Conservation (phyloP, 2,329 filamentous ascomycete species). For the Phaeomoniella chlamydospora region DNA sequence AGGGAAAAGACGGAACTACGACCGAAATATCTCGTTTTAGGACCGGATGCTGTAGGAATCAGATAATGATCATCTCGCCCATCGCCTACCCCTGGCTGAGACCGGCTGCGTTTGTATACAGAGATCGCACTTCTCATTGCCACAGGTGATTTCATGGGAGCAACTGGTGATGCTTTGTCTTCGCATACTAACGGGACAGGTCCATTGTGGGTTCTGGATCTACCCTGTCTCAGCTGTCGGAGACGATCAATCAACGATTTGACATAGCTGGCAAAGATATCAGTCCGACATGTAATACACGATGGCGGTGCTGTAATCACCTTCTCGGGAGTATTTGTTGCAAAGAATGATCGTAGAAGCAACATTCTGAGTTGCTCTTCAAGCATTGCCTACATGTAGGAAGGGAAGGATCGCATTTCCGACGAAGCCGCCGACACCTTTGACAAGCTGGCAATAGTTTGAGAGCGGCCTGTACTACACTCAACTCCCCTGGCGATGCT, state of each 20-base stretch:
- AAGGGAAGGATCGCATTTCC: conserved; percentile 5
- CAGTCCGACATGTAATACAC: too few species aligned
- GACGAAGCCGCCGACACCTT: conserved; percentile 4
- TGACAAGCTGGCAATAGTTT: conserved; percentile 4
- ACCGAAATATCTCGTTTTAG: conserved; percentile 1
- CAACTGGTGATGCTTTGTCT: too few species aligned
- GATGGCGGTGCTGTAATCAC: conserved; percentile 1
- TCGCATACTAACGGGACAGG: too few species aligned
- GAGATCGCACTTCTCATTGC: too few species aligned
- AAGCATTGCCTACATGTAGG: conserved; percentile 3
- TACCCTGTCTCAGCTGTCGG: conserved; percentile 1
- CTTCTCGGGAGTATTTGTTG: conserved; percentile 4
- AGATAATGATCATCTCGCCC: conserved; percentile 2
- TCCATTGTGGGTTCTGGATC: not conserved
- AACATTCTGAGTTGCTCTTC: conserved; percentile 4
- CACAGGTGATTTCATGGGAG: too few species aligned
- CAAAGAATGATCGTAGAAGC: conserved; percentile 5
- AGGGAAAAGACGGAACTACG: conserved; percentile 3
- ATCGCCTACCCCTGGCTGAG: too few species aligned
- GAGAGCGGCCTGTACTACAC: conserved; percentile 1
- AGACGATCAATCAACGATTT: conserved; percentile 1
- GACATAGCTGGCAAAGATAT: conserved; percentile 1
- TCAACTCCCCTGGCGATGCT: not conserved
- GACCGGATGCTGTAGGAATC: conserved; percentile 2
- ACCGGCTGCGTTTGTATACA: too few species aligned